Conservation (phyloP, 1,284 basidiomycete species). For the Peniophora sp. region DNA sequence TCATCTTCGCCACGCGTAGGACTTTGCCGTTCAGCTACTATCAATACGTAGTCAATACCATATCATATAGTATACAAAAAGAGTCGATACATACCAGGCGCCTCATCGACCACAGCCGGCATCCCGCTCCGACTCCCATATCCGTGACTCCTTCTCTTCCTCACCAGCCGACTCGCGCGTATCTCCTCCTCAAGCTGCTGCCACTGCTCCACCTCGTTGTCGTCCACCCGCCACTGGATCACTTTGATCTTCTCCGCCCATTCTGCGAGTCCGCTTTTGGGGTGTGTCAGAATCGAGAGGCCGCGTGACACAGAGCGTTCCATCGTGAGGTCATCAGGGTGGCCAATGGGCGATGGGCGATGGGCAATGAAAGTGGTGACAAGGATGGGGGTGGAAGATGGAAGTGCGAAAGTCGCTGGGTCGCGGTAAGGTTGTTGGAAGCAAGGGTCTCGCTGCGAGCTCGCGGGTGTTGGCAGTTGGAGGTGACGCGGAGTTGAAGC, state of each 20-base stretch:
- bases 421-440: too few relatives aligned
- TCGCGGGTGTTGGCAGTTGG: too few relatives aligned
- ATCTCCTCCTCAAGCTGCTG: conserved; percentile 71
- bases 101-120: conserved; percentile 10
- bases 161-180: conserved; percentile 56
- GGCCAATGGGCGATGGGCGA: too few relatives aligned
- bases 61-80: too few relatives aligned
- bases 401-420: too few relatives aligned
- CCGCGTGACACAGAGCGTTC: conserved; percentile 7
- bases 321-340: too few relatives aligned
- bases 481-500: too few relatives aligned
- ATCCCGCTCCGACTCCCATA: conserved; percentile 25
- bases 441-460: too few relatives aligned
- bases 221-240: conserved; percentile 69
- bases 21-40: conserved; percentile 4
- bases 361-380: too few relatives aligned
- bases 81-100: conserved; percentile 9
- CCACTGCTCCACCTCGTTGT: conserved; percentile 69
- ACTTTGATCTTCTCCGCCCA: conserved; percentile 75
- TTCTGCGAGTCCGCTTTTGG: conserved; percentile 60
- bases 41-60: too few relatives aligned
- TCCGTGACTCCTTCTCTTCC: conserved; percentile 51
- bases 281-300: conserved; percentile 19
- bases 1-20: background rate
- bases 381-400: too few relatives aligned